Percentiles rank a stretch among this genome's conserved stretches.
These are phyloP conservation scores for Gnomoniopsis sp. DNA, from an alignment of 2,329 filamentous ascomycete genomes.

Conservation along the genomic window DNA sequence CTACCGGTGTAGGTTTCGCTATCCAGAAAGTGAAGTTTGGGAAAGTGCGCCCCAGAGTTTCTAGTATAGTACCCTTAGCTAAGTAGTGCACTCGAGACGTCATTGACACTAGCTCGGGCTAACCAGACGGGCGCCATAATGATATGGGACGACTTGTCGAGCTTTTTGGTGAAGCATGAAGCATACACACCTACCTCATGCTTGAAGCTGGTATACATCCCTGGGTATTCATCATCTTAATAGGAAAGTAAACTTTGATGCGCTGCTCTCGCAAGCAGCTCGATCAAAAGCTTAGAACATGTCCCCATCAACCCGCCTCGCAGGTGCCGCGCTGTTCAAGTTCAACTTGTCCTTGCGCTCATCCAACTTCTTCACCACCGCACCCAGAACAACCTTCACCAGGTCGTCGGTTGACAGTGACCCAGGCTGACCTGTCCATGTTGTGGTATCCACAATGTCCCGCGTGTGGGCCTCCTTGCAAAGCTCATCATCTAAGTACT, in stretches of 20 bases:
- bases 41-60: not conserved
- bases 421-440: slow-evolving; percentile 14
- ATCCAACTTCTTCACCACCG: slow-evolving; percentile 22
- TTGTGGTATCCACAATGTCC: slow-evolving; percentile 22
- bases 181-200: too few relatives aligned
- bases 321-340: slow-evolving; percentile 9
- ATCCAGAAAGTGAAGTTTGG: not conserved
- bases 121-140: not conserved
- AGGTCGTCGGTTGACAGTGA: slow-evolving; percentile 20
- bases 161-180: too few relatives aligned
- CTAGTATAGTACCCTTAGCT: not conserved
- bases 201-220: not conserved
- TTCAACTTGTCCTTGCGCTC: slow-evolving; percentile 18
- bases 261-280: not conserved
- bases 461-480: slow-evolving; percentile 19
- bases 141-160: not conserved
- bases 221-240: not conserved
- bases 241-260: not conserved
- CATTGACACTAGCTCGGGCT: not conserved
- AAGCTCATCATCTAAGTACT: slow-evolving; percentile 23
- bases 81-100: not conserved
- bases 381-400: slow-evolving; percentile 21
- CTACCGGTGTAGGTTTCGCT: not conserved
- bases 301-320: slow-evolving; percentile 10
- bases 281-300: not conserved